These are phyloP conservation scores for Anacardium occidentale DNA, from an alignment of 345 rosid species.

Conservation along the genomic window DNA sequence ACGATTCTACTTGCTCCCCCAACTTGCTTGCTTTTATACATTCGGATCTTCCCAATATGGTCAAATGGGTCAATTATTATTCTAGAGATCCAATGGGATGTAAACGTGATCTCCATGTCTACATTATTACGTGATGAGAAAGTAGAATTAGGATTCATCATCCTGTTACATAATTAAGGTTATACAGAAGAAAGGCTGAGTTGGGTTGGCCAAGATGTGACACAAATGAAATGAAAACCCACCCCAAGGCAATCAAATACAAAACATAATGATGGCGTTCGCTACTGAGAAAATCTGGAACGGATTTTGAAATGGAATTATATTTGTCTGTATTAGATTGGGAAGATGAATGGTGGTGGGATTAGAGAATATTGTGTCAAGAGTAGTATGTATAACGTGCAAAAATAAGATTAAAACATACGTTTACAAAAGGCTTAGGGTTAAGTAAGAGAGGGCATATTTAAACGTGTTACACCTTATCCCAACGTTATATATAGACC, in stretches of 20 bases:
- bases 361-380: not conserved
- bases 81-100: too few relatives aligned
- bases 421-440: not conserved
- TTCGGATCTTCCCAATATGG: too few relatives aligned
- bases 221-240: constrained; percentile 11
- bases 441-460: too few relatives aligned
- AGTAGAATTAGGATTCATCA: too few relatives aligned
- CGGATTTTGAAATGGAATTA: constrained; percentile 12
- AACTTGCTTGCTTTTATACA: too few relatives aligned
- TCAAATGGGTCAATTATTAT: too few relatives aligned
- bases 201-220: constrained; percentile 16
- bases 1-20: too few relatives aligned
- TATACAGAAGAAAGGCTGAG: too few relatives aligned
- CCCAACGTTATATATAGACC: too few relatives aligned
- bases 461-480: too few relatives aligned
- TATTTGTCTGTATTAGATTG: not conserved
- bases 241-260: constrained; percentile 12
- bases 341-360: constrained; percentile 1
- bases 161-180: not conserved
- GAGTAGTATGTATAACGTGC: constrained; percentile 5
- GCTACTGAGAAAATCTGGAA: not conserved
- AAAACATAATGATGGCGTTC: constrained; percentile 6
- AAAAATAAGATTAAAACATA: not conserved
- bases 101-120: too few relatives aligned
- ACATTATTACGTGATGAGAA: too few relatives aligned